A percentile compares a stretch with the other conserved stretches of the same genome.
These are phyloP conservation scores for Fusarium pininemorale DNA, from an alignment of 2,329 filamentous ascomycete species.

Conservation along the genomic window DNA sequence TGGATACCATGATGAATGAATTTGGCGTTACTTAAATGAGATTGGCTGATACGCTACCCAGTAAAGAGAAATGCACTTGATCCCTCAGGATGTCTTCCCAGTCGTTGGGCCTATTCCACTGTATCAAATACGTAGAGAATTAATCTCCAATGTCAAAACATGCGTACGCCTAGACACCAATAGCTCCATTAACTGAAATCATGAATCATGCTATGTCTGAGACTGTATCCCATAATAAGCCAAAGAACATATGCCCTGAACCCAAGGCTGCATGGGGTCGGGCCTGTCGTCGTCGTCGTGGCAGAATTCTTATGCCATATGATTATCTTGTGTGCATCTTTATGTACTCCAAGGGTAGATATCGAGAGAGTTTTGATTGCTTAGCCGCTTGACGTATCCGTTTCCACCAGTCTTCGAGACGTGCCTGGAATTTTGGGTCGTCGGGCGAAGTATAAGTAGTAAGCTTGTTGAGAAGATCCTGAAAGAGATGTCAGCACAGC, in stretches of 20 bases:
- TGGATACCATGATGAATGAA: slow-evolving; percentile 8
- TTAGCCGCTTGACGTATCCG: slow-evolving; percentile 47
- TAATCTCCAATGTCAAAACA: neutral
- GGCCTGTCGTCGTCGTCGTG: neutral
- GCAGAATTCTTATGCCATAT: neutral
- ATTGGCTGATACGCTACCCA: slow-evolving; percentile 22
- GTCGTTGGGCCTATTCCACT: neutral
- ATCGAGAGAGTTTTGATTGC: slow-evolving; percentile 47
- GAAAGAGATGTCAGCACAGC: slow-evolving; percentile 6
- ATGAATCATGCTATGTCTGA: neutral
- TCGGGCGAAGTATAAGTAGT: slow-evolving; percentile 39
- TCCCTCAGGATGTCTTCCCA: neutral
- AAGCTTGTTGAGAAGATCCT: slow-evolving; percentile 48
- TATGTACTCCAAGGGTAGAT: slow-evolving; percentile 47
- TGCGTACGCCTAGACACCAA: slow-evolving; percentile 12
- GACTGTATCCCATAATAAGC: neutral
- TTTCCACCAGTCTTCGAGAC: slow-evolving; percentile 49
- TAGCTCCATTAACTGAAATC: slow-evolving; percentile 3
- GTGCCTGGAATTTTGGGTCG: slow-evolving; percentile 44
- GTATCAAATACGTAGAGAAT: neutral
- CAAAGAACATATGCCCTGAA: neutral
- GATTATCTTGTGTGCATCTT: slow-evolving; percentile 46
- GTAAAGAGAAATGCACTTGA: slow-evolving; percentile 4
- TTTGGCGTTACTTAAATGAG: slow-evolving; percentile 27
- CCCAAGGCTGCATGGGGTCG: neutral